Conservation (phyloP, 768 basidiomycete species). For the Naganishia vaughanmartiniae region DNA sequence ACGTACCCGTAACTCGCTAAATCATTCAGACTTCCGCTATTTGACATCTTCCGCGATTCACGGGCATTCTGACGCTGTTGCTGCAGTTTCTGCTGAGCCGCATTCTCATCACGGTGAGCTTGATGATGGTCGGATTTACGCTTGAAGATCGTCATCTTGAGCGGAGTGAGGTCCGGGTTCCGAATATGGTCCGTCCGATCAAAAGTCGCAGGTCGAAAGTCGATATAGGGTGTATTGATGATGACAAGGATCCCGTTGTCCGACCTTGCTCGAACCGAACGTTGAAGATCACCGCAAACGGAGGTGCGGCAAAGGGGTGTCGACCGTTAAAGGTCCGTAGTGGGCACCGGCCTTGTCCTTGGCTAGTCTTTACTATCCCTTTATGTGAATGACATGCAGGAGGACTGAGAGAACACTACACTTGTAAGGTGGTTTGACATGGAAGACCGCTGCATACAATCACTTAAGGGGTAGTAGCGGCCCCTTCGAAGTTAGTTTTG, state of each 20-base stretch:
- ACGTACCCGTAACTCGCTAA: neutral
- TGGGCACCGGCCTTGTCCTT: neutral
- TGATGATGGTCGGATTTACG: constrained; percentile 27
- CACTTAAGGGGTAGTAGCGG: neutral
- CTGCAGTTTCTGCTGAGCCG: constrained; percentile 9
- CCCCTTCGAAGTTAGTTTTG: neutral
- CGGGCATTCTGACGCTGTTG: neutral
- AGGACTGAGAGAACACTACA: neutral
- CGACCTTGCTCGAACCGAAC: neutral
- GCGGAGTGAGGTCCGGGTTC: neutral
- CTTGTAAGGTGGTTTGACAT: neutral
- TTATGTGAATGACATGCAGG: constrained; percentile 3
- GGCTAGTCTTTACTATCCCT: neutral
- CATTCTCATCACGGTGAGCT: constrained; percentile 7
- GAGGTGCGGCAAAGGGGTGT: constrained; percentile 6
- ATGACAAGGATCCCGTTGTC: neutral
- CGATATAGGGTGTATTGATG: neutral
- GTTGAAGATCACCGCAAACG: constrained; percentile 3
- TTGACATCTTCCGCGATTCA: constrained; percentile 2
- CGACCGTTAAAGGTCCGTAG: neutral
- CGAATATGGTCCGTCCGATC: neutral
- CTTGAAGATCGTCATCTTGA: constrained; percentile 25
- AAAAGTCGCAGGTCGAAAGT: neutral
- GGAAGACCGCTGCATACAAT: neutral
- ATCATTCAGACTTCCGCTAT: constrained; percentile 14